Evolutionary conservation across 2,329 filamentous ascomycete genomes (phyloP).

Genomic region (Pyrenophora seminiperda): DNA sequence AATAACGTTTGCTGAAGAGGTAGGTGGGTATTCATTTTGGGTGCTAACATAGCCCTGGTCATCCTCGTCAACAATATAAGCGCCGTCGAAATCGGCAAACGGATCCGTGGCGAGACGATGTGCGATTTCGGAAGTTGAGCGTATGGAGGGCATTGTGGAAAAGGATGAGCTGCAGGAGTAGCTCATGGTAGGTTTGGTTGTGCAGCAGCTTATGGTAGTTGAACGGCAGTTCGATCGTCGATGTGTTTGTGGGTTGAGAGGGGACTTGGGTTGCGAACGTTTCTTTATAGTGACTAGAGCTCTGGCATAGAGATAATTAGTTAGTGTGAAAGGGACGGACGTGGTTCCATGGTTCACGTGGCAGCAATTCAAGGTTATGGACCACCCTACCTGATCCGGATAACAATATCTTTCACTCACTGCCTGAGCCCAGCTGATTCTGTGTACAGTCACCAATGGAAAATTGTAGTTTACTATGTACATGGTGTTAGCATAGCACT

Average conservation of each 20-base stretch:
- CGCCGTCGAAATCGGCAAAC: slow-evolving; percentile 7
- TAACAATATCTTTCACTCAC: no score
- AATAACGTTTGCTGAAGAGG: background rate
- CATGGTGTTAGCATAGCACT: no score
- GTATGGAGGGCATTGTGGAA: slow-evolving; percentile 6
- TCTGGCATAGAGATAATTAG: no score
- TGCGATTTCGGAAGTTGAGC: background rate
- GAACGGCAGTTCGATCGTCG: background rate
- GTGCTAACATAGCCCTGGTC: background rate
- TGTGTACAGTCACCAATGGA: no score
- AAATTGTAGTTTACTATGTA: no score
- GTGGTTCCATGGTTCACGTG: no score
- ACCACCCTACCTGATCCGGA: no score
- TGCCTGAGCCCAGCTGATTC: no score
- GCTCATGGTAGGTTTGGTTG: background rate
- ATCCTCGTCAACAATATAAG: background rate
- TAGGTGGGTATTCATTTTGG: background rate
- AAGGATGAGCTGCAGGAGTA: slow-evolving; percentile 5
- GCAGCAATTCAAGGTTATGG: no score
- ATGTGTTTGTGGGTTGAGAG: background rate
- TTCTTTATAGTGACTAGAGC: no score
- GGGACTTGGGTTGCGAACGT: no score
- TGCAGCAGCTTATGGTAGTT: background rate
- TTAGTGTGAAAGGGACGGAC: no score
- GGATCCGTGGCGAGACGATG: background rate